Percentiles rank a stretch among this genome's conserved stretches.
phyloP scores from a whole-genome alignment of 1,284 basidiomycete species.

The Coniferiporia weirii region DNA sequence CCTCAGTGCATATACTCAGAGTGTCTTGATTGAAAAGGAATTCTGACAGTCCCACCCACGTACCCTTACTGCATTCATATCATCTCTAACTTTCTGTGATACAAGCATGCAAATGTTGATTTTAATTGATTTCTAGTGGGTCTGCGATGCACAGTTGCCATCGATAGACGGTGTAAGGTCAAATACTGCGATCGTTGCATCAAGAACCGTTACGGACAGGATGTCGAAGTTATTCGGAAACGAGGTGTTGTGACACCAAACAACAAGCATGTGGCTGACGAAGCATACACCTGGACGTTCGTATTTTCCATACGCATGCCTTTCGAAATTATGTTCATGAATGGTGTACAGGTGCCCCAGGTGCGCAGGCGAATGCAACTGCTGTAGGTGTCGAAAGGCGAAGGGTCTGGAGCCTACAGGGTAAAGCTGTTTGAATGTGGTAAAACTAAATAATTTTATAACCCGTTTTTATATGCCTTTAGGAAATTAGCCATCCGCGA shows the following conservation, averaged over 20 bases:
- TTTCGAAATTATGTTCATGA: not conserved
- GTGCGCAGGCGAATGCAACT: slow-evolving; percentile 63
- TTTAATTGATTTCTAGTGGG: slow-evolving; percentile 28
- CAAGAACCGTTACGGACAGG: slow-evolving; percentile 56
- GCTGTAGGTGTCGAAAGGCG: slow-evolving; percentile 54
- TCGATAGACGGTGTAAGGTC: slow-evolving; percentile 40
- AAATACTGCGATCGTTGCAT: slow-evolving; percentile 64
- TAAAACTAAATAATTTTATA: too few species aligned
- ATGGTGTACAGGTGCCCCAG: slow-evolving; percentile 51
- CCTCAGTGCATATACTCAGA: not conserved
- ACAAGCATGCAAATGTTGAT: not conserved
- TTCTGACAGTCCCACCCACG: too few species aligned
- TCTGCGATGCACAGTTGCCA: slow-evolving; percentile 44
- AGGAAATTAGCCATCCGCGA: too few species aligned
- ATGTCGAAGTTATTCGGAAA: slow-evolving; percentile 40
- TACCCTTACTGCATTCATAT: too few species aligned
- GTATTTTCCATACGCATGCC: slow-evolving; percentile 19
- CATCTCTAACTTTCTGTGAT: not conserved
- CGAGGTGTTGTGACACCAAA: slow-evolving; percentile 21
- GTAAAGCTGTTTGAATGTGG: slow-evolving; percentile 30
- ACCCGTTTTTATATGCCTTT: not conserved
- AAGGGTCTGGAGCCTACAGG: slow-evolving; percentile 55
- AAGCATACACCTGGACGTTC: slow-evolving; percentile 51
- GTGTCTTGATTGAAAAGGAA: not conserved
- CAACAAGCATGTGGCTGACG: slow-evolving; percentile 33